Conservation (phyloP, 1,139 yeast genomes). For the Hyphopichia pseudoburtonii region DNA sequence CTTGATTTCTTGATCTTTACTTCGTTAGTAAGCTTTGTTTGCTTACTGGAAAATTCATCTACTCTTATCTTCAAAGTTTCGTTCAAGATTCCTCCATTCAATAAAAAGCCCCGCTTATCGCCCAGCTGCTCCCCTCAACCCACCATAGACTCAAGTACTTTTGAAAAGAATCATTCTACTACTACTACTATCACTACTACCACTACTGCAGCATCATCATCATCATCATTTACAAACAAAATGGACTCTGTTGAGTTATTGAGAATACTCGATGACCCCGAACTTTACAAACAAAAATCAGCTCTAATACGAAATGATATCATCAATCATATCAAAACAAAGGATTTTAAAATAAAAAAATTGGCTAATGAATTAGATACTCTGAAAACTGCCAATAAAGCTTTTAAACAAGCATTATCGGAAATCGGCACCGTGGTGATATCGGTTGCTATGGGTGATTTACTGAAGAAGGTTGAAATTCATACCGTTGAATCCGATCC, state of each 20-base stretch:
- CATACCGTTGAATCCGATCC: constrained; percentile 75
- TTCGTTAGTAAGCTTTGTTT: too few relatives aligned
- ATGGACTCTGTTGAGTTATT: constrained; percentile 36
- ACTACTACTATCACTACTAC: too few relatives aligned
- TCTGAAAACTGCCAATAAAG: constrained; percentile 65
- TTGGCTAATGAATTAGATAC: constrained; percentile 47
- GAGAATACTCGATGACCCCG: constrained; percentile 43
- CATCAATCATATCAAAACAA: constrained; percentile 29
- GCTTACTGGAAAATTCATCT: too few relatives aligned
- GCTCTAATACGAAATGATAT: constrained; percentile 35
- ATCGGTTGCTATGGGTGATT: constrained; percentile 83
- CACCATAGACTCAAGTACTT: too few relatives aligned
- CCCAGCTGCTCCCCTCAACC: too few relatives aligned
- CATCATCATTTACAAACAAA: too few relatives aligned
- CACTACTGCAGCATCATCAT: too few relatives aligned
- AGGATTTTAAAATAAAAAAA: constrained; percentile 28
- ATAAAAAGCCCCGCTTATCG: constrained; percentile 9
- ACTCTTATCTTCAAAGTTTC: too few relatives aligned
- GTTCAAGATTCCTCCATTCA: constrained; percentile 11
- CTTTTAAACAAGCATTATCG: constrained; percentile 71
- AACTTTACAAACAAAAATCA: constrained; percentile 29
- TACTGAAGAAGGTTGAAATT: constrained; percentile 72
- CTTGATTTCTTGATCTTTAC: too few relatives aligned
- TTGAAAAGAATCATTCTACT: too few relatives aligned
- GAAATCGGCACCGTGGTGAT: constrained; percentile 83